Conservation (phyloP, 2,329 filamentous ascomycete genomes). For the Kalmusia sp. region DNA sequence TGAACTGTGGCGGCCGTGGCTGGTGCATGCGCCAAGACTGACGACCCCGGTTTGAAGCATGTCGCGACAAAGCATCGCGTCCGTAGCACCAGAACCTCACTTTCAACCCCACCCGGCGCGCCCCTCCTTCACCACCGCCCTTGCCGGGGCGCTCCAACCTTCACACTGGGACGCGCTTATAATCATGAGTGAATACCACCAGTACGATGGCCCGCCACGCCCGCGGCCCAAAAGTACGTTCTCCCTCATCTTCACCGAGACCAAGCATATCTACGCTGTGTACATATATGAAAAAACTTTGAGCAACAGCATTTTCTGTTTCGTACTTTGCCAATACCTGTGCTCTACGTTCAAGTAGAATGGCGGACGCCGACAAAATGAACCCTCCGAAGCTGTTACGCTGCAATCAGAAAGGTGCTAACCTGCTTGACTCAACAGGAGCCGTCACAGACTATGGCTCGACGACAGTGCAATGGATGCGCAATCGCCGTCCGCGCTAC, state of each 20-base stretch:
- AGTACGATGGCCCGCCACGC: constrained; percentile 42
- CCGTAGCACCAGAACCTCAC: background rate
- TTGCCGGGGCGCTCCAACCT: background rate
- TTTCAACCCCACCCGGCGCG: background rate
- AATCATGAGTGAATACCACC: constrained; percentile 47
- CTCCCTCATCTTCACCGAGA: constrained; percentile 4
- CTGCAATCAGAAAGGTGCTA: too few species aligned
- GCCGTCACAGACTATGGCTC: constrained; percentile 93
- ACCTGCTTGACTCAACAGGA: constrained; percentile 59
- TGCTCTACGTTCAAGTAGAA: too few species aligned
- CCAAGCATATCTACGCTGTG: too few species aligned
- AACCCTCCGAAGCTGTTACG: too few species aligned
- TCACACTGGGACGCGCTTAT: constrained; percentile 2
- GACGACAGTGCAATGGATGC: constrained; percentile 90
- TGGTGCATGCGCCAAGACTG: constrained; percentile 11
- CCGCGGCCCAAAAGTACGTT: constrained; percentile 46
- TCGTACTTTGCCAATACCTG: too few species aligned
- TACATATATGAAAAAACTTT: too few species aligned
- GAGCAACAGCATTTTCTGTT: too few species aligned
- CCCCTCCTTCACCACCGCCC: background rate
- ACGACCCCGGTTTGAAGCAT: background rate
- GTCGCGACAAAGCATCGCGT: constrained; percentile 5
- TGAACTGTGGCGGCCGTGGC: constrained; percentile 14
- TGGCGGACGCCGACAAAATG: too few species aligned
- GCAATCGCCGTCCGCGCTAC: constrained; percentile 78